These are phyloP conservation scores for Gymnopilus junonius DNA, from an alignment of 768 basidiomycete species.

Conservation along the genomic window DNA sequence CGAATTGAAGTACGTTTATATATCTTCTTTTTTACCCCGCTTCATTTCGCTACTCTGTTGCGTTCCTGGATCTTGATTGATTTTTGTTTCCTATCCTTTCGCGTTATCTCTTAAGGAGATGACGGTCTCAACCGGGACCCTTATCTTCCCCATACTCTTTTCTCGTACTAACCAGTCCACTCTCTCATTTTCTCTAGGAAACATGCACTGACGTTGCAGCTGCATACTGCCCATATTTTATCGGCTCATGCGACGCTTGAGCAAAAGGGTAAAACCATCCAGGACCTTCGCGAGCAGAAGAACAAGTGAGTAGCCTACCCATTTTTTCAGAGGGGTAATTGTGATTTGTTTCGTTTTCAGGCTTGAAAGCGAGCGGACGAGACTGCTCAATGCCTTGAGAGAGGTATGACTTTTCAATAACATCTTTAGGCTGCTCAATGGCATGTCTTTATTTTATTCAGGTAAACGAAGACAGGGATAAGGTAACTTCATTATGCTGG, in stretches of 20 bases:
- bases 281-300: conserved; percentile 83
- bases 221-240: conserved; percentile 87
- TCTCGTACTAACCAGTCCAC: not conserved
- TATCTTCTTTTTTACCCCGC: not conserved
- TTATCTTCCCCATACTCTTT: not conserved
- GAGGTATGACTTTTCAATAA: conserved; percentile 49
- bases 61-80: not conserved
- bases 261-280: conserved; percentile 76
- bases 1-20: conserved; percentile 75
- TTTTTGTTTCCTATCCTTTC: not conserved
- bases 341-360: conserved; percentile 36
- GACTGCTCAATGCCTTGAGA: conserved; percentile 67
- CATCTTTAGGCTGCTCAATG: not conserved
- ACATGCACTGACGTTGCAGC: conserved; percentile 80
- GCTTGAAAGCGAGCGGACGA: conserved; percentile 76
- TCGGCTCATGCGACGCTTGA: conserved; percentile 83
- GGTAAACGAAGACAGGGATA: conserved; percentile 85
- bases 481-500: too few species aligned
- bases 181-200: conserved; percentile 51
- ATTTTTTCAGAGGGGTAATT: not conserved
- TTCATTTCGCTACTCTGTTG: not conserved
- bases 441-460: conserved; percentile 29
- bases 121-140: not conserved
- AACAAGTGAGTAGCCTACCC: conserved; percentile 60
- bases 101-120: not conserved